phyloP scores from a whole-genome alignment of 179 eudicot genomes.

The Nepenthes alata region DNA sequence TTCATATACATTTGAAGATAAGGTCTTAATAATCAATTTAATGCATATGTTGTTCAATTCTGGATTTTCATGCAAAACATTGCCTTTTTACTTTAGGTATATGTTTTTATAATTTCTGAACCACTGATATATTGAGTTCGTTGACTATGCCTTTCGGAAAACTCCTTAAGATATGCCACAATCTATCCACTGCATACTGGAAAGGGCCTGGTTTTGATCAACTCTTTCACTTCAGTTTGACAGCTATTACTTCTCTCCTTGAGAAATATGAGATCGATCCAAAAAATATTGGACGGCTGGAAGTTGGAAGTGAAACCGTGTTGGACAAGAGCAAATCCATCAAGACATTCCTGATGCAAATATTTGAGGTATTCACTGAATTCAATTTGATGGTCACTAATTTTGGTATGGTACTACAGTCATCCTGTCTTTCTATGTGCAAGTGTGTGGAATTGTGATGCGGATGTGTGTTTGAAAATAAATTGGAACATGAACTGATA shows the following conservation, averaged over 20 bases:
- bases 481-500: no score
- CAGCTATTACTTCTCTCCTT: constrained; percentile 76
- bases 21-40: no score
- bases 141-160: no score
- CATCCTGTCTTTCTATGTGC: background rate
- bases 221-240: constrained; percentile 47
- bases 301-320: constrained; percentile 98
- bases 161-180: background rate
- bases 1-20: no score
- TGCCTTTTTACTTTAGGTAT: no score
- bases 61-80: no score
- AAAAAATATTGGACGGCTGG: constrained; percentile 83
- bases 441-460: no score
- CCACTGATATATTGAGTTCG: no score
- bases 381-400: background rate
- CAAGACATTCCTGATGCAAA: constrained; percentile 92
- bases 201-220: background rate
- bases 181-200: background rate
- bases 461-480: no score
- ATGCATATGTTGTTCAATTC: no score
- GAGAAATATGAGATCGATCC: constrained; percentile 76
- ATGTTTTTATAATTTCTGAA: no score
- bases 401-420: background rate
- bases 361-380: constrained; percentile 59
- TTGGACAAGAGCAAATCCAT: constrained; percentile 98